Evolutionary conservation across 1,139 yeast genomes (phyloP), one percentile per base, ranked within the genome.

Genomic region (Geotrichum carabidarum): DNA sequence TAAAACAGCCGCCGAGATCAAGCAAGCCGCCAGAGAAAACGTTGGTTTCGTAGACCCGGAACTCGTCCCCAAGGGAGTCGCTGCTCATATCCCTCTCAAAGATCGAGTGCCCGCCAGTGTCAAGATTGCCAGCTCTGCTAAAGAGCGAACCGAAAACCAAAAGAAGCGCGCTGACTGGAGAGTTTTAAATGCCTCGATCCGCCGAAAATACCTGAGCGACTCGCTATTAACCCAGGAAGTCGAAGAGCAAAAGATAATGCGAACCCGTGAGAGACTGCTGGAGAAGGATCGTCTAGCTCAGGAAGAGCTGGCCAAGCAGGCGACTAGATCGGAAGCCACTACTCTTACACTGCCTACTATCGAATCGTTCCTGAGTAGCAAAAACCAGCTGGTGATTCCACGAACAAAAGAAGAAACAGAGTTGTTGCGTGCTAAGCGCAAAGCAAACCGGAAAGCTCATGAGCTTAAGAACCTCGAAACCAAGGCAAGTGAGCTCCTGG

Each of bases 341-440:
- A 73, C 74, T 63, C 78, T 85, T 63, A 86, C 96, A 1, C 76
- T 88, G 53, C 96, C 96, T 47, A 86, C 96, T 1, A 76, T 90
- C 59, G 91, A 86, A 63, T 76, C 80, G 44, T 61, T 66, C 30
- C 77, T 84, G 60, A 53, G 47, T 14, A 22, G 30, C 51, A 54
- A 40, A 15, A 31, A 52, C 43, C 73, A 86, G 60, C 68, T 89
- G 58, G 80, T 90, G 75, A 78, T 85, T 66, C 79, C 74, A 53
- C 78, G 96, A 69, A 84, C 95, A 0, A 75, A 73, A 37, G 90
- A 82, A 64, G 94, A 89, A 68, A 67, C 69, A 44, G 75, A 74
- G 52, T 66, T 77, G 44, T 69, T 84, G 58, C 62, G 68, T 45
- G 77, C 80, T 63, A 82, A 81, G 66, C 75, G 83, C 59, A 70